Percentiles rank a stretch among this genome's conserved stretches.
phyloP scores from a whole-genome alignment of 202 grass and related monocot species.

The Zizania palustris region DNA sequence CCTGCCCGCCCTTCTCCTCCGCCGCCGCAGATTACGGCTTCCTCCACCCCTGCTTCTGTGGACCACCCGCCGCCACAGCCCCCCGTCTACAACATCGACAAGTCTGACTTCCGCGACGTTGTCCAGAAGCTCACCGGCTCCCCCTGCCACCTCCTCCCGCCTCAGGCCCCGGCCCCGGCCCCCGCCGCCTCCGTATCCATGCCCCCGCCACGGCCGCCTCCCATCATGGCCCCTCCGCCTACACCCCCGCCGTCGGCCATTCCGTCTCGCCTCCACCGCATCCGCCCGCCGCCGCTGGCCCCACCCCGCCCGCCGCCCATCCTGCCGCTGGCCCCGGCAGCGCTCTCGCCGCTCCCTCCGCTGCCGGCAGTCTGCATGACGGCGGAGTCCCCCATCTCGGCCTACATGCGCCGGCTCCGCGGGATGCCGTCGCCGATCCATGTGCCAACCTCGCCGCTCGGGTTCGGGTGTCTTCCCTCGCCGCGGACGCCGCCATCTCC shows the following conservation, averaged over 20 bases:
- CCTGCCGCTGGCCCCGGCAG: conserved; percentile 13
- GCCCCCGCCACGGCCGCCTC: no score
- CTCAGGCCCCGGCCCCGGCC: no score
- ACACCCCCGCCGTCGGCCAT: conserved; percentile 39
- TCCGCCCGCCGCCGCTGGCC: conserved; percentile 83
- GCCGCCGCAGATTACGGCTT: no score
- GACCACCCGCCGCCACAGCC: no score
- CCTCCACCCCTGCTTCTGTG: no score
- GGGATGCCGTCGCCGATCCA: conserved; percentile 59
- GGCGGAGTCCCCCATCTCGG: conserved; percentile 92
- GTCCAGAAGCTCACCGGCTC: no score
- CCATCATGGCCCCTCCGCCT: no score
- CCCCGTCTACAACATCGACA: no score
- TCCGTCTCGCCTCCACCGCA: conserved; percentile 87
- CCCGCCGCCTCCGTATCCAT: no score
- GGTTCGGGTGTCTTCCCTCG: conserved; percentile 79
- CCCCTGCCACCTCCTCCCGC: no score
- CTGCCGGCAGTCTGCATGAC: conserved; percentile 75
- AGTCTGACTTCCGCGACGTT: no score
- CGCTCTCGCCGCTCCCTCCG: conserved; percentile 76
- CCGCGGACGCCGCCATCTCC: conserved; percentile 81
- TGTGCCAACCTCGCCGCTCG: conserved; percentile 72
- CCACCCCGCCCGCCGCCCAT: conserved; percentile 46
- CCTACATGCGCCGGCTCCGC: conserved; percentile 94
- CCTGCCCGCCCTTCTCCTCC: conserved; percentile 42